A percentile compares a stretch with the other conserved stretches of the same genome.
phyloP scores from a whole-genome alignment of 2,329 filamentous ascomycete genomes.

The Clarireedia hainanense region DNA sequence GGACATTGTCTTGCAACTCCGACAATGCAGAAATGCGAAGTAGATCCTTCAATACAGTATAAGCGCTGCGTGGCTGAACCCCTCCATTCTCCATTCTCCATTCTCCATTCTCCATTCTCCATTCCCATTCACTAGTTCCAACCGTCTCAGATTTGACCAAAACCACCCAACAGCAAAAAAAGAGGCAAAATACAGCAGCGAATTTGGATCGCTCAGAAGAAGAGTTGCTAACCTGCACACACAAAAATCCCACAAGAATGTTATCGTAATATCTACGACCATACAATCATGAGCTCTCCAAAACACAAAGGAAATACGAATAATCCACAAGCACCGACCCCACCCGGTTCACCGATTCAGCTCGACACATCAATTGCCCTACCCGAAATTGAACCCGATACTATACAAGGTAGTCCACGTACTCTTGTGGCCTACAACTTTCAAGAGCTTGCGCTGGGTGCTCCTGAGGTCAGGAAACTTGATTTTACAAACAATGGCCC shows the following conservation, averaged over 20 bases:
- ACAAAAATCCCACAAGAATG: background rate
- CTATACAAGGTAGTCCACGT: conserved; percentile 19
- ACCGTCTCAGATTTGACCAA: too few relatives aligned
- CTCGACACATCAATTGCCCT: conserved; percentile 4
- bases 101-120: too few relatives aligned
- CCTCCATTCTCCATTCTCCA: too few relatives aligned
- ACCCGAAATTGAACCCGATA: conserved; percentile 7
- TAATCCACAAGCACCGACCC: conserved; percentile 2
- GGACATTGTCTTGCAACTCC: too few relatives aligned
- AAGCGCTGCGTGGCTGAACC: too few relatives aligned
- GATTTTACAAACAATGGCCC: conserved; percentile 12
- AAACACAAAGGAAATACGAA: conserved; percentile 13
- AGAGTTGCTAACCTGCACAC: background rate
- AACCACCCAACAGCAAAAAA: too few relatives aligned
- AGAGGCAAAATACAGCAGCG: too few relatives aligned
- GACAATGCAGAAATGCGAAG: too few relatives aligned
- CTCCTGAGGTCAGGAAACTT: conserved; percentile 15
- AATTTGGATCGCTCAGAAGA: background rate
- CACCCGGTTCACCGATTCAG: conserved; percentile 4
- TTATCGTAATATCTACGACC: background rate
- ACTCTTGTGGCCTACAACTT: conserved; percentile 28
- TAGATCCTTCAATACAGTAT: too few relatives aligned
- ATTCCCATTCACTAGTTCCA: too few relatives aligned
- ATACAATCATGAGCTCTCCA: conserved; percentile 10
- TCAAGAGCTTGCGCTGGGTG: conserved; percentile 23